Conservation (phyloP, 495 filamentous ascomycete species). For the Halenospora varia region DNA sequence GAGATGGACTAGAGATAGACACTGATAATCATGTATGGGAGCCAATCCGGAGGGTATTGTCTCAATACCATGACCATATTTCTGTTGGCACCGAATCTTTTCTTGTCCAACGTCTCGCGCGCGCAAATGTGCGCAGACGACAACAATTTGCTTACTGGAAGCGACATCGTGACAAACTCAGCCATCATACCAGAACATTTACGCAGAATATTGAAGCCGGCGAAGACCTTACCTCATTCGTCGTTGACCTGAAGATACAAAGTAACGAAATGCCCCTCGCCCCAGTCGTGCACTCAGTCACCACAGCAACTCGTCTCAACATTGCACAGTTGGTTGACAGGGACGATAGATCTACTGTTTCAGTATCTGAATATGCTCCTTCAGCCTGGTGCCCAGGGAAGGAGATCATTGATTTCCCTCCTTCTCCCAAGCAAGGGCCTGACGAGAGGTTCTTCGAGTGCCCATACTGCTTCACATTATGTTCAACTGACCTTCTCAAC, state of each 20-base stretch:
- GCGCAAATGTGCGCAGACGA: background rate
- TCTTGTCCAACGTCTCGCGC: background rate
- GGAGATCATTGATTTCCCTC: background rate
- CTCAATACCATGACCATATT: no score
- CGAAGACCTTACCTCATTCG: background rate
- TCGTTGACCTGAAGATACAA: background rate
- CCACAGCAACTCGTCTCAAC: background rate
- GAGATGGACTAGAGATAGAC: no score
- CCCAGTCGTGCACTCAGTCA: background rate
- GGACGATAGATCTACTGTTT: background rate
- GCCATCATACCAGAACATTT: no score
- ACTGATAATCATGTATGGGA: no score
- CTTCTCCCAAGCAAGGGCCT: background rate
- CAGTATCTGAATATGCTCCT: background rate
- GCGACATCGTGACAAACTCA: background rate
- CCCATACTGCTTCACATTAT: background rate
- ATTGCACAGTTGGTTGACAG: background rate
- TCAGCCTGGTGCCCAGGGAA: background rate
- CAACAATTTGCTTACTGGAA: background rate
- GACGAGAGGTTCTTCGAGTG: background rate
- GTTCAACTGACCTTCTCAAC: background rate
- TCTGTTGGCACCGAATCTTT: no score
- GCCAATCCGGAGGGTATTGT: no score
- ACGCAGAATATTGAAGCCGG: background rate
- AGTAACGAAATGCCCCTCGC: background rate